Percentiles rank a stretch among this genome's conserved stretches.
Conservation (phyloP, 306 rosid species). For the Castanea mollissima region DNA sequence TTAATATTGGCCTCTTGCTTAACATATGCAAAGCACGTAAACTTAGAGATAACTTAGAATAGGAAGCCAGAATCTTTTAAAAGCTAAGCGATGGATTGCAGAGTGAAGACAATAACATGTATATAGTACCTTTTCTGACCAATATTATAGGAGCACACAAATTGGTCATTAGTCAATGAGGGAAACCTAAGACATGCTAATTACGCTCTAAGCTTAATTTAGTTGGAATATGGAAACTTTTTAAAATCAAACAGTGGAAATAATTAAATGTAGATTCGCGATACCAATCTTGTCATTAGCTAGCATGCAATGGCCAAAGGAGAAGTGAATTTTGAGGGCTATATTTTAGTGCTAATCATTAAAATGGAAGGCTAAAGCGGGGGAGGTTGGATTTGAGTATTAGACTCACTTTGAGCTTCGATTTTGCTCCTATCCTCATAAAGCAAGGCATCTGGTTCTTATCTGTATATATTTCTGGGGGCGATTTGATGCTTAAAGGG, state of each 20-base stretch:
- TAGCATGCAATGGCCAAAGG: neutral
- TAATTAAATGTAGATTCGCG: neutral
- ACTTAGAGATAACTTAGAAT: conserved; percentile 32
- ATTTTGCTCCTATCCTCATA: conserved; percentile 39
- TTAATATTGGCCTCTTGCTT: conserved; percentile 39
- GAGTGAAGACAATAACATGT: conserved; percentile 29
- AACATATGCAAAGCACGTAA: conserved; percentile 42
- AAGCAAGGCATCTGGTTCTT: conserved; percentile 46
- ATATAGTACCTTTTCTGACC: conserved; percentile 32
- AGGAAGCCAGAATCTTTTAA: conserved; percentile 41
- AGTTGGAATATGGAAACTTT: conserved; percentile 20
- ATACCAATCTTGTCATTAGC: neutral
- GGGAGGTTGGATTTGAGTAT: conserved; percentile 27
- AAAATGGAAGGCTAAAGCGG: conserved; percentile 18
- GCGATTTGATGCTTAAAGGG: conserved; percentile 46
- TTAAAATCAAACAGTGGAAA: neutral
- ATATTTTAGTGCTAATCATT: neutral
- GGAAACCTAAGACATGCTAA: conserved; percentile 9
- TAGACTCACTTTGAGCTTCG: conserved; percentile 23
- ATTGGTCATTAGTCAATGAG: conserved; percentile 32
- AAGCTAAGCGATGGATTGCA: conserved; percentile 29
- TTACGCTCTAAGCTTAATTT: conserved; percentile 1
- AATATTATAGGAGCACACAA: conserved; percentile 6
- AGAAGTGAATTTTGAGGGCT: neutral
- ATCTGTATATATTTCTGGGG: conserved; percentile 35